These are phyloP conservation scores for Penicillium sp. DNA, from an alignment of 2,329 filamentous ascomycete species.

Conservation along the genomic window DNA sequence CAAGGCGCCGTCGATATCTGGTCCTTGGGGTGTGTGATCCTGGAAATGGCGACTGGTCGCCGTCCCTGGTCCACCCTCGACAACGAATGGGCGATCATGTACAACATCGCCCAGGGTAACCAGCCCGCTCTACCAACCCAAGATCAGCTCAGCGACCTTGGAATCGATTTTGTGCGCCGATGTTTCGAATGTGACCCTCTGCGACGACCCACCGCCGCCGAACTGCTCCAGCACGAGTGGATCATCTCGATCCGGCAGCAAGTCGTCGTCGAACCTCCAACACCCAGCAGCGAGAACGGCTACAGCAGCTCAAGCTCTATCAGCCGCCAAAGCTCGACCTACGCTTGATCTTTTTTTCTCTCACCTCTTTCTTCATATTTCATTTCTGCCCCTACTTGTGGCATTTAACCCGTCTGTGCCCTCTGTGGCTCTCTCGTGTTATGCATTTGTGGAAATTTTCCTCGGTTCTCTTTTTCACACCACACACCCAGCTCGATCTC, in stretches of 20 bases:
- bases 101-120: constrained; percentile 98
- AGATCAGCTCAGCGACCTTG: constrained; percentile 81
- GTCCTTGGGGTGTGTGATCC: constrained; percentile 93
- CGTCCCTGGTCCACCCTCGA: constrained; percentile 94
- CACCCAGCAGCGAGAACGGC: constrained; percentile 40
- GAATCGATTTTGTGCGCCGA: constrained; percentile 82
- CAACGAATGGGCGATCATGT: constrained; percentile 99
- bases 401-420: not conserved
- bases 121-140: constrained; percentile 77
- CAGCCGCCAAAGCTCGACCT: constrained; percentile 34
- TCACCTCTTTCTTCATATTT: not conserved
- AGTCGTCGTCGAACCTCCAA: constrained; percentile 48
- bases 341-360: constrained; percentile 17
- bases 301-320: constrained; percentile 28
- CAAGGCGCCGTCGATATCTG: constrained; percentile 91
- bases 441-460: constrained; percentile 2
- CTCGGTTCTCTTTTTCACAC: not conserved
- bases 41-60: constrained; percentile 95
- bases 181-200: constrained; percentile 86
- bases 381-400: not conserved
- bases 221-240: constrained; percentile 94
- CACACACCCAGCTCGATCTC: constrained; percentile 24
- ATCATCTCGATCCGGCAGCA: constrained; percentile 56
- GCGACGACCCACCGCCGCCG: constrained; percentile 77
- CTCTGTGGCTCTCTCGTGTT: constrained; percentile 1